Conservation (phyloP, 805 yeast genomes). For the Candida dendrica region DNA sequence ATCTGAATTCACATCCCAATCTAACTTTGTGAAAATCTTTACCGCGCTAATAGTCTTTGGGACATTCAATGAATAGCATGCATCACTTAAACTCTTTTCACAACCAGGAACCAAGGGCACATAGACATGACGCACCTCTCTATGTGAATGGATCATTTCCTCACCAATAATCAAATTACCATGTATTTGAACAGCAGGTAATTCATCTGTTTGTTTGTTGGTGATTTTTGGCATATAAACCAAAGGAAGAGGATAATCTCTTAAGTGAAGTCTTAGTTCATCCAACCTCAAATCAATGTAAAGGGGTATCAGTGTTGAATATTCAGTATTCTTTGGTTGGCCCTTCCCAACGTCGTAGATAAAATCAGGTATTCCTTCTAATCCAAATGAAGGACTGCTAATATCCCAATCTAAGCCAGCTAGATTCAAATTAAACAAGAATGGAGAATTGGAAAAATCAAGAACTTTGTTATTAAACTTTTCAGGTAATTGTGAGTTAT, state of each 20-base stretch:
- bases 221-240: conserved; percentile 57
- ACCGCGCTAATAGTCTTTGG: conserved; percentile 73
- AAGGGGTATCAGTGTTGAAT: conserved; percentile 63
- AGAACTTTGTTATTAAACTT: conserved; percentile 38
- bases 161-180: conserved; percentile 73
- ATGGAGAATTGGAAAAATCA: conserved; percentile 40
- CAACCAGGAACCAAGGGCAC: conserved; percentile 55
- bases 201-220: conserved; percentile 15
- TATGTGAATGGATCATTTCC: conserved; percentile 40
- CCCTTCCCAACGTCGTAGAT: conserved; percentile 75
- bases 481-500: conserved; percentile 27
- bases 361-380: conserved; percentile 50
- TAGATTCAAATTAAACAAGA: conserved; percentile 44
- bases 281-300: conserved; percentile 45
- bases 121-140: conserved; percentile 49
- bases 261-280: conserved; percentile 62
- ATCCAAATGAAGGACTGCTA: conserved; percentile 43
- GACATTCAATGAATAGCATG: conserved; percentile 50
- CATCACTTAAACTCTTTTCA: conserved; percentile 27
- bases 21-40: conserved; percentile 60
- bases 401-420: conserved; percentile 42
- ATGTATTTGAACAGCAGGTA: conserved; percentile 29
- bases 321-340: conserved; percentile 62
- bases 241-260: conserved; percentile 86
- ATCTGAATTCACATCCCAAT: conserved; percentile 45